Evolutionary conservation across 108 stramenopile species (phyloP), one percentile per base, ranked within the genome.

Genomic region (Nitzschia sp.): DNA sequence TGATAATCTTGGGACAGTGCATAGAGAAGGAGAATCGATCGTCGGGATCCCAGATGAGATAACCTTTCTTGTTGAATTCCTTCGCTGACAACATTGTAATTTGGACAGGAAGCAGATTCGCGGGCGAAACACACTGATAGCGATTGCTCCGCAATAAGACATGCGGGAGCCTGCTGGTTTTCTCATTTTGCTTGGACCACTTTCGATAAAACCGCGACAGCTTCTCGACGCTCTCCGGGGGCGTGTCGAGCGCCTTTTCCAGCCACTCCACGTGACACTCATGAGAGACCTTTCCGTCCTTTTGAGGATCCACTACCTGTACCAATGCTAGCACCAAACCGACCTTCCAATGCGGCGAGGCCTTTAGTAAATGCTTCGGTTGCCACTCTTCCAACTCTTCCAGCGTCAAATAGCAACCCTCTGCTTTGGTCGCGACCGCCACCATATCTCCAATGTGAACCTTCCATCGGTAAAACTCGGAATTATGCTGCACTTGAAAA

Each of bases 381-480:
- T 69, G 28, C 63, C 66, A 76, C 17, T 38, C 23, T 38, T 65
- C 56, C 16, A 76, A 69, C 23, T 35, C 22, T 28, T 65, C 41
- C 15, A 22, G 63, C 1, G 56, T 27, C 30, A 38, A 25, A 17
- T 32, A n/a, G n/a, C n/a, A n/a, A 1, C 54, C 36, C 41, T 33
- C 26, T 29, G 45, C 22, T 6, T 47, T 30, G 11, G 53, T 53
- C 1, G 70, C 26, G 31, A 76, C 63, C 11, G 68, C 75, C 16
- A 76, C 55, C 6, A 76, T 26, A 52, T 76, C 75, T 15, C 75
- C 75, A 46, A 76, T 27, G 44, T 76, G 68, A 26, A 76, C 55
- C 21, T 69, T 64, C 75, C 75, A 76, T 0, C 34, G 29, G 9
- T 61, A 25, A 9, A 38, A 44, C 22, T 41, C 60, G 21, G 41